These are phyloP conservation scores for Pyricularia pennisetigena DNA, from an alignment of 2,329 filamentous ascomycete genomes.

Conservation along the genomic window DNA sequence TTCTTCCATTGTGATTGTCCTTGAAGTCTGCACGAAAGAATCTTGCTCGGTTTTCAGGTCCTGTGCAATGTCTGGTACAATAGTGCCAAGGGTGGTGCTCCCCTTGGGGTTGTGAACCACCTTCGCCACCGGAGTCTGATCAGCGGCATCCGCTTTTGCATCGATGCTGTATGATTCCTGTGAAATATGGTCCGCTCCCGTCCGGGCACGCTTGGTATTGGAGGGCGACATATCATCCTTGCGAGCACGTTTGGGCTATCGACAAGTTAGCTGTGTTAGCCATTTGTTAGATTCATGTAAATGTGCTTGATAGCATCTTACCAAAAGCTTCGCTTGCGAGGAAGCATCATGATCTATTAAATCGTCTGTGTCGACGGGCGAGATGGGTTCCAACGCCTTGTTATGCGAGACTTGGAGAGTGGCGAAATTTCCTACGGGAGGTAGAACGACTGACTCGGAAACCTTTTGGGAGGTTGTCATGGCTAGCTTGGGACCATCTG, in stretches of 20 bases:
- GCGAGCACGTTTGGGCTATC: background rate
- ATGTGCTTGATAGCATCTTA: background rate
- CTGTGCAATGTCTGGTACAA: background rate
- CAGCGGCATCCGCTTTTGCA: background rate
- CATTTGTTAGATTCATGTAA: background rate
- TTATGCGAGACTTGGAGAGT: background rate
- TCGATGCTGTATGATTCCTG: background rate
- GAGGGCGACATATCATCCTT: background rate
- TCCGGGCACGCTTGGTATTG: background rate
- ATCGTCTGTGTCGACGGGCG: background rate
- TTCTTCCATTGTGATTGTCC: slow-evolving; percentile 23
- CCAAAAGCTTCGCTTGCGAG: background rate
- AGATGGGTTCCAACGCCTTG: background rate
- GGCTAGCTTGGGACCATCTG: background rate
- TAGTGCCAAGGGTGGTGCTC: background rate
- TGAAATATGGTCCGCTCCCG: background rate
- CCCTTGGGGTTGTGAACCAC: background rate
- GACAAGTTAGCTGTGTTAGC: background rate
- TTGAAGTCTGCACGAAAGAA: background rate
- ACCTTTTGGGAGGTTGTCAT: background rate
- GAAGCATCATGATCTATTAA: background rate
- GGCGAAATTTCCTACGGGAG: background rate
- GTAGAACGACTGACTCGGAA: background rate
- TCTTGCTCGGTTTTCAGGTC: background rate
- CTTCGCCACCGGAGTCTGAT: background rate